Conservation (phyloP, 441 rosid species). For the Croton laevigatus region DNA sequence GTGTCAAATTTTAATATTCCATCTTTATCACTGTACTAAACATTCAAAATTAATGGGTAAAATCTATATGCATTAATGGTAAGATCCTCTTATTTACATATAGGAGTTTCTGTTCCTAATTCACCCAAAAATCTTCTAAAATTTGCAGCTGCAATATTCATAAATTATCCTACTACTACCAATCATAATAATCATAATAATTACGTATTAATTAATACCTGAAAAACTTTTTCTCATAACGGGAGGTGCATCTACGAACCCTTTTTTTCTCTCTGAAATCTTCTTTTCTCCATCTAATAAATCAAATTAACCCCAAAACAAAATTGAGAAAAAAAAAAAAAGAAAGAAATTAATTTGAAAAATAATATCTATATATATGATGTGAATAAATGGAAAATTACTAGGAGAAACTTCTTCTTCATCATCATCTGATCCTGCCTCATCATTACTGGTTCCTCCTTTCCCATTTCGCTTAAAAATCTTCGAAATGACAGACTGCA, state of each 20-base stretch:
- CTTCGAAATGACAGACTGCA: constrained; percentile 70
- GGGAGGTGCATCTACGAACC: constrained; percentile 40
- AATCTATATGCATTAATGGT: too few relatives aligned
- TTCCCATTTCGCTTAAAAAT: constrained; percentile 50
- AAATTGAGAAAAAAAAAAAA: constrained; percentile 6
- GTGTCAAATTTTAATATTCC: too few relatives aligned
- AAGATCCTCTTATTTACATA: too few relatives aligned
- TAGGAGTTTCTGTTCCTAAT: neutral
- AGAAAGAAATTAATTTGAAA: too few relatives aligned
- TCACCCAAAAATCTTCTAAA: neutral
- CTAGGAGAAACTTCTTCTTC: constrained; percentile 24
- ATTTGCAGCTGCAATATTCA: neutral
- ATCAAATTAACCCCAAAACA: neutral
- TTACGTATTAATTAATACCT: constrained; percentile 29
- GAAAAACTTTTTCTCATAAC: constrained; percentile 46
- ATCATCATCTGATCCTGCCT: constrained; percentile 32
- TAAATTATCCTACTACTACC: too few relatives aligned
- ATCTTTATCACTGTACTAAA: too few relatives aligned
- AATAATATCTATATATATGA: neutral
- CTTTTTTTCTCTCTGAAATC: constrained; percentile 29
- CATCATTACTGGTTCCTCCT: constrained; percentile 35
- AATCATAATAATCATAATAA: too few relatives aligned
- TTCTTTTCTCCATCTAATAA: constrained; percentile 50
- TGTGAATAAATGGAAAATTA: constrained; percentile 15
- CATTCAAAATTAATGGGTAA: too few relatives aligned